Base-by-base conservation (phyloP, 257 asterid species). In the Rauvolfia tetraphylla region DNA sequence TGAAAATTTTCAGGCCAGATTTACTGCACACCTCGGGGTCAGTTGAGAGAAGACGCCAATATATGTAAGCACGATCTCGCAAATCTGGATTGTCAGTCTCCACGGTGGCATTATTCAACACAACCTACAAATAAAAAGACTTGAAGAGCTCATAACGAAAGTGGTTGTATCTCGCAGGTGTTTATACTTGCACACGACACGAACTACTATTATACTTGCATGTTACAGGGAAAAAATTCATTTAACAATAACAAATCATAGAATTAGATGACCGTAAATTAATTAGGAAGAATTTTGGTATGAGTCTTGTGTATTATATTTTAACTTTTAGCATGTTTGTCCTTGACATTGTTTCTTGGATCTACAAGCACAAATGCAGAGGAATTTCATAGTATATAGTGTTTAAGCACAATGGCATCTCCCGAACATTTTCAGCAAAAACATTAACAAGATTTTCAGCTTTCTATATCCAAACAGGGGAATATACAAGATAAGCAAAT, bases 41-140 rank as follows among this genome's bases (percentile, higher is more conserved):
- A 63, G 99, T 91, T 73, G 99, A 95, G 62, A 95, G 97, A 81
- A 95, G 98, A 65, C 99, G 98, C 99, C 99, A 95, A 82, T 95
- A 95, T 80, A 95, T 95, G 83, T 95, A 95, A 51, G 99, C 99
- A 78, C 99, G 97, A 84, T 95, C 99, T 77, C 99, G 86, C 84
- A 95, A 89, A 88, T 95, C 99, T 58, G 99, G 99, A 72, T 95
- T 95, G 79, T 95, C 98, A 71, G 99, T 93, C 87, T 95, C 99
- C 81, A 93, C 97, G 72, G 99, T 95, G 69, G 99, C 99, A 87
- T 95, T 93, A 80, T 93, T 93, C 86, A 95, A 85, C 77, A 95
- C 99, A 80, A 91, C 99, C 99, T 95, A 81, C 72, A 73, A 76
- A 39, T 27, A 33, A n/a, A 71, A 46, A 71, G 7, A 46, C 61